These are phyloP conservation scores for Xylaria sp. DNA, from an alignment of 2,329 filamentous ascomycete species.

Conservation along the genomic window DNA sequence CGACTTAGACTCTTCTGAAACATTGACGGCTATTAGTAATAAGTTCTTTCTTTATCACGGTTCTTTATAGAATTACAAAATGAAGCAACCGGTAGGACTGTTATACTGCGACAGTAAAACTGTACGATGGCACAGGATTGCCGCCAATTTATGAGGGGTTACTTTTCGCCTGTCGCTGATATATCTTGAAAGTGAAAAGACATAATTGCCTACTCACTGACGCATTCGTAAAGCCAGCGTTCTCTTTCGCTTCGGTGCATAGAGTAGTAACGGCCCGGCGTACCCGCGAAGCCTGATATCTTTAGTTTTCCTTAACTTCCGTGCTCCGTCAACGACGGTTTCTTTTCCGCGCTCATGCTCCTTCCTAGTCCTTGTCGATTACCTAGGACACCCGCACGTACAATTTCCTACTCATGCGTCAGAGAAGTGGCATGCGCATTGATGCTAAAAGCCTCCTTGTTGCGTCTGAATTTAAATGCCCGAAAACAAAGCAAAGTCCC, in stretches of 20 bases:
- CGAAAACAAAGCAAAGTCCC: background rate
- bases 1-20: too few relatives aligned
- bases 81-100: too few relatives aligned
- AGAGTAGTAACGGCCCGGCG: background rate
- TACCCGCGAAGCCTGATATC: background rate
- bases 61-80: too few relatives aligned
- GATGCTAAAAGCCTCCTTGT: background rate
- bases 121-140: too few relatives aligned
- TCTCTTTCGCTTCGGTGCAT: background rate
- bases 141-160: too few relatives aligned
- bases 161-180: too few relatives aligned
- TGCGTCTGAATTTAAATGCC: background rate
- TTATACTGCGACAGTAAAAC: too few relatives aligned
- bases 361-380: background rate
- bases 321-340: background rate
- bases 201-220: too few relatives aligned
- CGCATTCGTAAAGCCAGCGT: too few relatives aligned
- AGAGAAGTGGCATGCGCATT: background rate
- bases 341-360: background rate
- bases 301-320: background rate
- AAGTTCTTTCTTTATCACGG: too few relatives aligned
- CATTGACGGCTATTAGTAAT: too few relatives aligned
- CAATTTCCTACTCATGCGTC: background rate
- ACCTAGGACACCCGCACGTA: background rate
- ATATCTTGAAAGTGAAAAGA: too few relatives aligned